Conservation (phyloP, 73 alveolate genomes). For the Stentor roeselii region DNA sequence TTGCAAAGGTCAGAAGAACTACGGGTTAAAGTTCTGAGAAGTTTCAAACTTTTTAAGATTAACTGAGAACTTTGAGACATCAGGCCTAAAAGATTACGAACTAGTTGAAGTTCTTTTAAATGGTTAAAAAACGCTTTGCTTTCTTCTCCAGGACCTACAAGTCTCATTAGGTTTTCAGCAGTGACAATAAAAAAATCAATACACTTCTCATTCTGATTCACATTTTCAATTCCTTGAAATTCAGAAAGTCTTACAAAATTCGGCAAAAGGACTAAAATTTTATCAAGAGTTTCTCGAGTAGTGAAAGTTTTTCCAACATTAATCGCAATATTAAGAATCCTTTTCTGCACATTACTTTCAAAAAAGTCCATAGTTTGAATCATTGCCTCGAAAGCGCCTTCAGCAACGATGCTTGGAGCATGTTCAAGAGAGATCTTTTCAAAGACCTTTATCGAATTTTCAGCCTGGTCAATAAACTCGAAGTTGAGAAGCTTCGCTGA, state of each 20-base stretch:
- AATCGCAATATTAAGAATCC: not conserved
- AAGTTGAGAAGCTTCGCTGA: constrained; percentile 2
- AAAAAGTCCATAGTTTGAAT: constrained; percentile 17
- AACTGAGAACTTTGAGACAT: not conserved
- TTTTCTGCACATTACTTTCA: constrained; percentile 11
- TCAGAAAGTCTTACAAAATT: not conserved
- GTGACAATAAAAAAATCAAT: not conserved
- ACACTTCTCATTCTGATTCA: constrained; percentile 12
- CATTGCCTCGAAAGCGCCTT: constrained; percentile 25
- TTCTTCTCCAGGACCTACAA: not conserved
- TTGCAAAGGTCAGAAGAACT: not conserved
- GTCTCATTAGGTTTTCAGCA: not conserved
- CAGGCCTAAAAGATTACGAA: not conserved
- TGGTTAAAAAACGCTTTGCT: not conserved
- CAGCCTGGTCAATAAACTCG: constrained; percentile 27
- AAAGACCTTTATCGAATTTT: constrained; percentile 7
- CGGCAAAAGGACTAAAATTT: not conserved
- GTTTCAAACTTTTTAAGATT: not conserved
- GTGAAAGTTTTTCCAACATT: constrained; percentile 17
- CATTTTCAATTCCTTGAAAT: not conserved
- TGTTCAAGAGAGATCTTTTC: constrained; percentile 30
- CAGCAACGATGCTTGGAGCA: constrained; percentile 22
- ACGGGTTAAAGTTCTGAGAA: not conserved
- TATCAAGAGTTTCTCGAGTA: not conserved
- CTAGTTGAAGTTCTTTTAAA: not conserved